Evolutionary conservation across 2,329 filamentous ascomycete genomes (phyloP).

Genomic region (Neonectria magnoliae): DNA sequence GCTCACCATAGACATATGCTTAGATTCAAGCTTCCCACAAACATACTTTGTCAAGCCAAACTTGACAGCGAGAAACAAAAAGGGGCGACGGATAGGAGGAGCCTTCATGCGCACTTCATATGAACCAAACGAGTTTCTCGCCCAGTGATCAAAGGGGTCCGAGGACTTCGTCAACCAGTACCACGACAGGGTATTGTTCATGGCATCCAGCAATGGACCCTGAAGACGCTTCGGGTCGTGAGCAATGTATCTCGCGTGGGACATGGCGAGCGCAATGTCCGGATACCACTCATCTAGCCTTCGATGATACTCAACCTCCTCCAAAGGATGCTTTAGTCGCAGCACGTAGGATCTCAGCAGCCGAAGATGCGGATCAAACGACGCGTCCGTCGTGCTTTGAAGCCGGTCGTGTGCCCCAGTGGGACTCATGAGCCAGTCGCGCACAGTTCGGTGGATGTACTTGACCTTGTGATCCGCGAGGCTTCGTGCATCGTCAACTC

Average conservation of each 20-base stretch:
- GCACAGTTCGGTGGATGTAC: slow-evolving; percentile 49
- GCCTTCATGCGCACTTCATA: slow-evolving; percentile 47
- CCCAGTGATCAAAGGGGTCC: slow-evolving; percentile 48
- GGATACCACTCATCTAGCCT: slow-evolving; percentile 53
- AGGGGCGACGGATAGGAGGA: slow-evolving; percentile 43
- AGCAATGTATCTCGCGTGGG: slow-evolving; percentile 46
- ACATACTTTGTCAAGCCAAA: slow-evolving; percentile 47
- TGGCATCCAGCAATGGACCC: slow-evolving; percentile 27
- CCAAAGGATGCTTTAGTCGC: slow-evolving; percentile 46
- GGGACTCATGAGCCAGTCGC: slow-evolving; percentile 46
- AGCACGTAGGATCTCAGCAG: slow-evolving; percentile 48
- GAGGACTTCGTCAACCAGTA: slow-evolving; percentile 43
- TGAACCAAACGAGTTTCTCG: slow-evolving; percentile 44
- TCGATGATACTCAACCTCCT: slow-evolving; percentile 49
- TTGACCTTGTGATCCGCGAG: slow-evolving; percentile 39
- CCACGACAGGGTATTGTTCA: slow-evolving; percentile 44
- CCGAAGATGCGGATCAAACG: slow-evolving; percentile 46
- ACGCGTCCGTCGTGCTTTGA: background rate
- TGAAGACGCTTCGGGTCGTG: slow-evolving; percentile 31
- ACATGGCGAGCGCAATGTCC: slow-evolving; percentile 49
- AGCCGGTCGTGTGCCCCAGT: slow-evolving; percentile 36
- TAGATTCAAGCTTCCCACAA: slow-evolving; percentile 31
- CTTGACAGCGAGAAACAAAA: slow-evolving; percentile 46
- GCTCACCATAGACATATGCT: background rate
- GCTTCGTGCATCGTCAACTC: background rate